Base-by-base conservation (phyloP, 2,329 filamentous ascomycete species). In the Fusarium longipes region DNA sequence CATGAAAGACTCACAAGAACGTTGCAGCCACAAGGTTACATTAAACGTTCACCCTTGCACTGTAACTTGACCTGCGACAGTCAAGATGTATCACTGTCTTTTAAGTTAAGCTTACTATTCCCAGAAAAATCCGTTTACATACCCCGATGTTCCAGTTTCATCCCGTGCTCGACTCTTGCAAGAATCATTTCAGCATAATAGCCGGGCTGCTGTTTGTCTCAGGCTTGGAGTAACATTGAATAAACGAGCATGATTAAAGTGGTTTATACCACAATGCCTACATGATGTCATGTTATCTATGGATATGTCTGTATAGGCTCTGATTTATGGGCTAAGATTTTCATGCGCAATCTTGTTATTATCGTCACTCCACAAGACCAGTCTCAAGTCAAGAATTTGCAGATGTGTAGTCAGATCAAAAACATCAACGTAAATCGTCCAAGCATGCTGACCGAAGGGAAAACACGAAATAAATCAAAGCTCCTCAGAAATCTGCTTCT, bases 401-500 rank as follows among this genome's bases (percentile, higher is more conserved):
- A 15, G 18, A 36, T 36, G 15, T 25, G 44, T n/a, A 20, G 11
- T 43, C 29, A 29, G 17, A 29, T 43, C 18, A 12, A 33, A 35
- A 25, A 14, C 14, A n/a, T 15, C 30, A 36, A 36, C 22, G 14
- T 10, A 25, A 35, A 25, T 49, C n/a, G n/a, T 40, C 12, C 27
- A 27, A 44, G 29, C 14, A 36, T 33, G 12, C 15, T 32, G 18
- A 24, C 33, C 20, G n/a, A n/a, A n/a, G n/a, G n/a, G n/a, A 38
- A 22, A 12, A 29, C n/a, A 38, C 17, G 15, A 9, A 24, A 30
- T 33, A 11, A 29, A 53, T 70, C 74, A 79, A 45, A 78, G 57
- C 54, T 79, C 78, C 35, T 74, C 70, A 14, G 68, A 65, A 24
- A 61, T 44, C 38, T 72, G 65, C 30, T 64, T 44, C 40, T 48